Evolutionary conservation across 805 yeast species (phyloP), one percentile per base, ranked within the genome.

Genomic region (Starmerella asiatica): DNA sequence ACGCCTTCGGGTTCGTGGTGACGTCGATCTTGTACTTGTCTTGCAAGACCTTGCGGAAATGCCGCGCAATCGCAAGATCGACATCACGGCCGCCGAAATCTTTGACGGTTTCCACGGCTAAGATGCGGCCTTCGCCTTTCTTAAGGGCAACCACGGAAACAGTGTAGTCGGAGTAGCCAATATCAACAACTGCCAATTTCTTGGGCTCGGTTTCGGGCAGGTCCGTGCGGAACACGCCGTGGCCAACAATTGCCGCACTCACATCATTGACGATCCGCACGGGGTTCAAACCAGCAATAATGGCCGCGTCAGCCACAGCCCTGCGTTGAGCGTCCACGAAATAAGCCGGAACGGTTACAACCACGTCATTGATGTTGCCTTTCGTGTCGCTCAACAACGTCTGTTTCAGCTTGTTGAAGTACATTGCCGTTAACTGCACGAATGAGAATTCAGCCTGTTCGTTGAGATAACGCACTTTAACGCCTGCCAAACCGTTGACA

Each of bases 21-120:
- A 91, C 79, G 57, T 91, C 94, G 58, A 91, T 84, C 74, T 88
- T 85, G 75, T 82, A 85, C 68, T 91, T 91, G 42, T 67, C 68
- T 65, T 78, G 75, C 72, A 91, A 85, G 64, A 85, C 93, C 53
- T 80, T 79, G 55, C 95, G 94, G 57, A 91, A 85, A 65, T 84
- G 91, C 64, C 84, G 76, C 52, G 97, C 86, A 55, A 91, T 82
- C 47, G 94, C 95, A 56, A 69, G 70, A 67, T 91, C 98, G 48
- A 91, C 77, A 62, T 85, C 84, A 68, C 99, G 79, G 65, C 99
- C 98, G 73, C 99, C 99, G 56, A 91, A 91, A 68, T 83, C 83
- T 68, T 83, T 83, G 69, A 86, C 94, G 60, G 75, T 80, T 55
- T 94, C 93, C 47, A 94, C 73, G 53, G 94, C 94, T 54, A 91